phyloP scores from a whole-genome alignment of 202 grass and related monocot species.

The Musa balbisiana region DNA sequence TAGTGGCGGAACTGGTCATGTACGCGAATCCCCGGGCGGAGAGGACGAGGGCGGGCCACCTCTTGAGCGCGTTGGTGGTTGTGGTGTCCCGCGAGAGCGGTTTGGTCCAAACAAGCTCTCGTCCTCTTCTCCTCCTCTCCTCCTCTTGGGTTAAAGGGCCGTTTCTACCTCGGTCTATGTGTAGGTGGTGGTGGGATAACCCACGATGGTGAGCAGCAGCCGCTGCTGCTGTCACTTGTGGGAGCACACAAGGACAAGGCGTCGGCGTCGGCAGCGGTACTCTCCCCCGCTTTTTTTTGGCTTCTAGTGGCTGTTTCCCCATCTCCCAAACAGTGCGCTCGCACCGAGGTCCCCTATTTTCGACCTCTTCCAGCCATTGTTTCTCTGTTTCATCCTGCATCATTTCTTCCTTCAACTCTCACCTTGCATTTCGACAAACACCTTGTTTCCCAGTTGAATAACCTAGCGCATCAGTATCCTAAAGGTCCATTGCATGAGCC shows the following conservation, averaged over 20 bases:
- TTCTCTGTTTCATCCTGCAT: not conserved
- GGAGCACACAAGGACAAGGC: not conserved
- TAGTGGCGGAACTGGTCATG: not conserved
- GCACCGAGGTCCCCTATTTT: too few species aligned
- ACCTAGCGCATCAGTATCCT: not conserved
- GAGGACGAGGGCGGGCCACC: not conserved
- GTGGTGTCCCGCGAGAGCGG: not conserved
- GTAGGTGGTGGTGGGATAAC: not conserved
- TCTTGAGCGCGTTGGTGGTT: not conserved
- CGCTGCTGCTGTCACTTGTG: not conserved
- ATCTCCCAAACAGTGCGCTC: not conserved
- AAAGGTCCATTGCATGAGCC: not conserved
- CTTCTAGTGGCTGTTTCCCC: not conserved
- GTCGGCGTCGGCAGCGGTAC: not conserved
- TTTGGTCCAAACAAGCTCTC: too few species aligned
- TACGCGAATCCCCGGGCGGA: not conserved
- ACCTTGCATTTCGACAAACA: too few species aligned
- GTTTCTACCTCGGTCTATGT: not conserved
- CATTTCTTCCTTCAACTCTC: not conserved
- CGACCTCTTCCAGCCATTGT: not conserved
- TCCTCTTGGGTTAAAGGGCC: not conserved
- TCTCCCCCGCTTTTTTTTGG: not conserved
- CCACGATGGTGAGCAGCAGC: not conserved
- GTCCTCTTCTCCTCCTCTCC: not conserved
- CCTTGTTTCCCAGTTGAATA: too few species aligned